phyloP scores from a whole-genome alignment of 257 asterid genomes.

The Rehmannia glutinosa region DNA sequence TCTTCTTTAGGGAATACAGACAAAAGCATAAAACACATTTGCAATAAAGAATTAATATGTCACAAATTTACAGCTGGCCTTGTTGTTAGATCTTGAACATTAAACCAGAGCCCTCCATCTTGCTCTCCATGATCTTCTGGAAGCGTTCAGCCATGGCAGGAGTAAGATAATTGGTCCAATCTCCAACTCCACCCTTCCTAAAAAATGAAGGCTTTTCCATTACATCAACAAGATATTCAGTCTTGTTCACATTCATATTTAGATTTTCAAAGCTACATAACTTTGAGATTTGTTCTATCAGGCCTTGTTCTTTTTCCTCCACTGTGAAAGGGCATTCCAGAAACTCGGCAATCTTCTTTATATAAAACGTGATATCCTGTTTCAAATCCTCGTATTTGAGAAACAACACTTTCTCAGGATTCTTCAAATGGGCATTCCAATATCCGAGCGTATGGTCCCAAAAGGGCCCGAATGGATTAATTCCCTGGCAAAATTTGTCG shows the following conservation, averaged over 20 bases:
- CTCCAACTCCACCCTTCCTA: conserved; percentile 5
- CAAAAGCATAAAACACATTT: too few species aligned
- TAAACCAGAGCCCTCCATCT: conserved; percentile 12
- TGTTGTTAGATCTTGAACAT: background rate
- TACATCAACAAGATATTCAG: background rate
- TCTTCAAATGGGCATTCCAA: background rate
- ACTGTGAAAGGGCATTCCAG: background rate
- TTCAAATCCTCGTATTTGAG: conserved; percentile 2
- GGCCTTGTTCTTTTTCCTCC: background rate
- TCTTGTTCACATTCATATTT: background rate
- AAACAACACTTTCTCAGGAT: too few species aligned
- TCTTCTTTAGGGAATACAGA: too few species aligned
- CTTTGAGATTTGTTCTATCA: background rate
- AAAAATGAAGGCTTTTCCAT: background rate
- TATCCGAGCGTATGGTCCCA: background rate
- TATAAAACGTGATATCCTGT: background rate
- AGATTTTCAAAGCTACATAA: background rate
- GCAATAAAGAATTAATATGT: too few species aligned
- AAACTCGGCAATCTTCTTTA: background rate
- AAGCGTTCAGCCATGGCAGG: conserved; percentile 9
- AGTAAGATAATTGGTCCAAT: background rate
- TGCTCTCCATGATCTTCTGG: background rate
- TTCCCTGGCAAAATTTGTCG: background rate
- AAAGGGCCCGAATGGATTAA: background rate
- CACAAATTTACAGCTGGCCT: too few species aligned